These are phyloP conservation scores for Penicillium paneum DNA, from an alignment of 2,329 filamentous ascomycete species.

Conservation along the genomic window DNA sequence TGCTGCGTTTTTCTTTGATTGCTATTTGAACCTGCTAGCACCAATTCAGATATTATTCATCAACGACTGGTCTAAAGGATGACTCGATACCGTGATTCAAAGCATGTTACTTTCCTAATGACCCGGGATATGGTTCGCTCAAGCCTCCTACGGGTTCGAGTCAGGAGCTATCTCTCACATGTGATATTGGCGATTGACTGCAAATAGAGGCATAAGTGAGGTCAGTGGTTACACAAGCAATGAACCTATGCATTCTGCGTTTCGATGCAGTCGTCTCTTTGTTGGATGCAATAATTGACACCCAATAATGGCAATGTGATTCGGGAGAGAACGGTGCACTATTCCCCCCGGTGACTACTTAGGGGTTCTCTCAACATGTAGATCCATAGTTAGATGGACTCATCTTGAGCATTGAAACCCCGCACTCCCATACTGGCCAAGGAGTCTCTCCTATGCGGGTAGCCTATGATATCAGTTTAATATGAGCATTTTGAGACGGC, in stretches of 20 bases:
- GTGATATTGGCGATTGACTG: background rate
- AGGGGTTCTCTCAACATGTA: background rate
- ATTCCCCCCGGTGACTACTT: constrained; percentile 14
- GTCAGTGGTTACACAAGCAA: background rate
- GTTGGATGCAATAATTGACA: background rate
- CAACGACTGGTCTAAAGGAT: background rate
- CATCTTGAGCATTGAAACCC: constrained; percentile 8
- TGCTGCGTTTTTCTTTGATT: background rate
- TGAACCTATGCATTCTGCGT: background rate
- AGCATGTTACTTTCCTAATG: background rate
- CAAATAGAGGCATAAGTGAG: background rate
- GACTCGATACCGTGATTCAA: background rate
- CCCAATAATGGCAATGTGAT: background rate
- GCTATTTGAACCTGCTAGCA: background rate
- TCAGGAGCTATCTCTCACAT: constrained; percentile 1
- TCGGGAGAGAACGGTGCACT: constrained; percentile 9
- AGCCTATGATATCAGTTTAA: background rate
- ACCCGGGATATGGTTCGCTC: background rate
- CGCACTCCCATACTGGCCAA: background rate
- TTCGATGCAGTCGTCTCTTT: background rate
- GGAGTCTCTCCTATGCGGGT: no score
- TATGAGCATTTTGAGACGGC: background rate
- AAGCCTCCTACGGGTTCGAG: background rate
- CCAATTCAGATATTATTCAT: background rate
- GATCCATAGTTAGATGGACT: constrained; percentile 12